These are phyloP conservation scores for Aspergillus arachidicola DNA, from an alignment of 2,329 filamentous ascomycete species.

Conservation along the genomic window DNA sequence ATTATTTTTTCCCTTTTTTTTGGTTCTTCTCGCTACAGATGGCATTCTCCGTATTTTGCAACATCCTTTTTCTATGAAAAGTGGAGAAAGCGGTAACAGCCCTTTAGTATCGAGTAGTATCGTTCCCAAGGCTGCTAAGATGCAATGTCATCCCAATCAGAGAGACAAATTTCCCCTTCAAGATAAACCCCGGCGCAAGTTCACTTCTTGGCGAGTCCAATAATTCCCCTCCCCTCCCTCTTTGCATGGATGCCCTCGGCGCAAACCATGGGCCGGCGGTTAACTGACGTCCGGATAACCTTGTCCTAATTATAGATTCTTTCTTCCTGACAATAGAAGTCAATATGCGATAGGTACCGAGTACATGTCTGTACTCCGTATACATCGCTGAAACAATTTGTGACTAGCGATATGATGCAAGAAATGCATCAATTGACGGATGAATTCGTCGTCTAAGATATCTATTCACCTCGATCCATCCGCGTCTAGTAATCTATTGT, in stretches of 20 bases:
- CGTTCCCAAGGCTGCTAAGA: neutral
- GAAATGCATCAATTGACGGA: neutral
- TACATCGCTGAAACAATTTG: neutral
- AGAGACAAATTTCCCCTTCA: neutral
- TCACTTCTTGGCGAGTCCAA: neutral
- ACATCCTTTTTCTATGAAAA: neutral
- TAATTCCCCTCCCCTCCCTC: neutral
- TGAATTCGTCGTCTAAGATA: neutral
- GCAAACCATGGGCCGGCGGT: neutral
- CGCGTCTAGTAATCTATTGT: neutral
- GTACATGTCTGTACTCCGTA: neutral
- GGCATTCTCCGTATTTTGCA: neutral
- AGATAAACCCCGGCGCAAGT: neutral
- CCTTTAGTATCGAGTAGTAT: too few relatives aligned
- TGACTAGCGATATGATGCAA: neutral
- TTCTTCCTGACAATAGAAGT: neutral
- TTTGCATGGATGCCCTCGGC: neutral
- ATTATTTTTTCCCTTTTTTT: neutral
- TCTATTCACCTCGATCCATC: neutral
- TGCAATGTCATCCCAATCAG: neutral
- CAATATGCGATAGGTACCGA: neutral
- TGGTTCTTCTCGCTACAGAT: too few relatives aligned
- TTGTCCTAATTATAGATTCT: constrained; percentile 4
- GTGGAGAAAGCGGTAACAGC: neutral
- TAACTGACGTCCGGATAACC: constrained; percentile 4